These are phyloP conservation scores for Hirsutella rhossiliensis DNA, from an alignment of 2,329 filamentous ascomycete genomes.

Conservation along the genomic window DNA sequence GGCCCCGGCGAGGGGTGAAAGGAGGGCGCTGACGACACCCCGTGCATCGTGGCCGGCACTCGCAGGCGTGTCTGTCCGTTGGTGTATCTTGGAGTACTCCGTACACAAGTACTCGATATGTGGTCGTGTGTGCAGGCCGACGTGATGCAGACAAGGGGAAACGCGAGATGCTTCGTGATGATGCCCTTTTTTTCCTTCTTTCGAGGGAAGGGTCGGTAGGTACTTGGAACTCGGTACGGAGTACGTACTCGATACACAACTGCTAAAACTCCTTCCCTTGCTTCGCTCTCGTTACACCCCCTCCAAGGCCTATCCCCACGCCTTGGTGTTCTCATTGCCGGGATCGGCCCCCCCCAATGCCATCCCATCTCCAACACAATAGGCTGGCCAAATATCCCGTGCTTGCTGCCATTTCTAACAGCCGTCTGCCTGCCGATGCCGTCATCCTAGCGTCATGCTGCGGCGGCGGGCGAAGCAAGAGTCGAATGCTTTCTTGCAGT, in stretches of 20 bases:
- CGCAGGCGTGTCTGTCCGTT: no score
- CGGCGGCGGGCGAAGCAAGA: background rate
- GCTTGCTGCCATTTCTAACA: background rate
- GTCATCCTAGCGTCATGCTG: background rate
- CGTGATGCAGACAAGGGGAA: no score
- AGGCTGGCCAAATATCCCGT: background rate
- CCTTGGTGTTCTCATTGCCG: background rate
- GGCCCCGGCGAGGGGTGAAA: background rate
- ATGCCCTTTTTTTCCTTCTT: no score
- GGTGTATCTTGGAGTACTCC: no score
- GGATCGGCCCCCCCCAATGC: background rate
- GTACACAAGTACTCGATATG: no score
- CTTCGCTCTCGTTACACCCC: background rate
- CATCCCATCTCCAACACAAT: conserved; percentile 1
- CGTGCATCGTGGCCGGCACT: no score
- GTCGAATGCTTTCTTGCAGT: background rate
- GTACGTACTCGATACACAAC: no score
- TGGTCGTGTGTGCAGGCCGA: no score
- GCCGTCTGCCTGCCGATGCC: background rate
- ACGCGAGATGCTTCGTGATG: no score
- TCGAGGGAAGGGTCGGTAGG: no score
- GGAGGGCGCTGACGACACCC: background rate
- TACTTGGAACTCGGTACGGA: no score
- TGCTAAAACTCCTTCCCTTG: background rate
- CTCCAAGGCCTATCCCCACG: background rate